Base-by-base conservation (phyloP, 2,329 filamentous ascomycete species). In the Tothia fuscella region DNA sequence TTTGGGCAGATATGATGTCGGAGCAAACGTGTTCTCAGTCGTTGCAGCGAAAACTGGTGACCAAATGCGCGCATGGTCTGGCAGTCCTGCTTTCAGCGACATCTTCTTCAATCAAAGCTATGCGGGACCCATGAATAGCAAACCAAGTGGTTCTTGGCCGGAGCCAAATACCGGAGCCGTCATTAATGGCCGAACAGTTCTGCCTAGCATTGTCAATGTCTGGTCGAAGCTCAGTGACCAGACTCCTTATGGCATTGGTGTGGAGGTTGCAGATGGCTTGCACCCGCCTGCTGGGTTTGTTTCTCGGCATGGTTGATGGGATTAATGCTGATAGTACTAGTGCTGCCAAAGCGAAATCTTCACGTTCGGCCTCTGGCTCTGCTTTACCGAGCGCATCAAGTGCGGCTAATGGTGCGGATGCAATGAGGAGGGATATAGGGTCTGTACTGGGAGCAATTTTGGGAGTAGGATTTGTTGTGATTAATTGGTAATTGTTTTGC, bases 1-100 rank as follows among this genome's bases (percentile, higher is more conserved):
- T 0, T 60, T 68, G 6, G 65, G 64, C 9, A 60, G 64, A 10
- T 67, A 61, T 59, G 65, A 67, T 39, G 61, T 66, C 2, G 64
- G 63, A 31, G 65, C 65, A 26, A 68, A 68, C 46, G 62, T 67
- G 12, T 66, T 63, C 54, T 47, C 52, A 29, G 35, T 57, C 26
- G 59, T 63, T 25, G 59, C 58, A 6, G 47, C 57, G 14, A 46
- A 55, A 47, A 60, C 58, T 20, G 55, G 56, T n/a, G 24, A 39
- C 19, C n/a, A 22, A 6, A 39, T 29, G 14, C 37, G 26, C 24
- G 30, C 26, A 5, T 28, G 24, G 37, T 28, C 24, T 6, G 26
- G 14, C 17, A 29, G 22, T n/a, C 49, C 53, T 12, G 47, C 53
- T 2, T 48, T 59, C 5, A 50, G 46, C 17, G 12, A 12, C 37